Conservation (phyloP, 2,329 filamentous ascomycete genomes). For the Hysterium pulicare region DNA sequence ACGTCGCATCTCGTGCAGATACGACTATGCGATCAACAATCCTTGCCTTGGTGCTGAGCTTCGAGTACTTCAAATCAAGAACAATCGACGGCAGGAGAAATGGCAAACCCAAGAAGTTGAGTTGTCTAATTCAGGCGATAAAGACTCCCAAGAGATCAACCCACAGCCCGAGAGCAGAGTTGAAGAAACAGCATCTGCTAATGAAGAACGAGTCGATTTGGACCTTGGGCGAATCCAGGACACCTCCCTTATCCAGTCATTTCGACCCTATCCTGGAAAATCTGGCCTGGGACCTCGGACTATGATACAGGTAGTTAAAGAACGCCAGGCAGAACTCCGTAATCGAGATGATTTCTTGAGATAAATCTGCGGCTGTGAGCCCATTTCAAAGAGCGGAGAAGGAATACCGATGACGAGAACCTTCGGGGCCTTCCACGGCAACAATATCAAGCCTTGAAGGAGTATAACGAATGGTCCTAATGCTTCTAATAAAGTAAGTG, state of each 20-base stretch:
- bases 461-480: too few species aligned
- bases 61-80: slow-evolving; percentile 17
- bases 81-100: slow-evolving; percentile 10
- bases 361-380: too few species aligned
- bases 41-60: slow-evolving; percentile 17
- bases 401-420: too few species aligned
- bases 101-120: neutral
- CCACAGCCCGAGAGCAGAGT: slow-evolving; percentile 1
- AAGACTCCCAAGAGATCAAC: slow-evolving; percentile 1
- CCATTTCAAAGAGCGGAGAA: too few species aligned
- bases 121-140: neutral
- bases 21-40: slow-evolving; percentile 17
- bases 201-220: slow-evolving; percentile 4
- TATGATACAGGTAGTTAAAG: slow-evolving; percentile 2
- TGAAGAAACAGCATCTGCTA: neutral
- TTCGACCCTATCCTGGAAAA: neutral
- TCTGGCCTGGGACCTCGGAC: neutral
- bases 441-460: too few species aligned
- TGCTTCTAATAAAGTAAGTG: too few species aligned
- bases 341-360: too few species aligned
- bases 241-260: slow-evolving; percentile 9
- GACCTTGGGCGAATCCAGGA: slow-evolving; percentile 8
- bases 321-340: neutral
- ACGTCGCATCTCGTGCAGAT: slow-evolving; percentile 15
- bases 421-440: too few species aligned